Percentiles rank a stretch among this genome's conserved stretches.
Evolutionary conservation across 805 yeast genomes (phyloP).

Genomic region (Myxozyma mucilagina): DNA sequence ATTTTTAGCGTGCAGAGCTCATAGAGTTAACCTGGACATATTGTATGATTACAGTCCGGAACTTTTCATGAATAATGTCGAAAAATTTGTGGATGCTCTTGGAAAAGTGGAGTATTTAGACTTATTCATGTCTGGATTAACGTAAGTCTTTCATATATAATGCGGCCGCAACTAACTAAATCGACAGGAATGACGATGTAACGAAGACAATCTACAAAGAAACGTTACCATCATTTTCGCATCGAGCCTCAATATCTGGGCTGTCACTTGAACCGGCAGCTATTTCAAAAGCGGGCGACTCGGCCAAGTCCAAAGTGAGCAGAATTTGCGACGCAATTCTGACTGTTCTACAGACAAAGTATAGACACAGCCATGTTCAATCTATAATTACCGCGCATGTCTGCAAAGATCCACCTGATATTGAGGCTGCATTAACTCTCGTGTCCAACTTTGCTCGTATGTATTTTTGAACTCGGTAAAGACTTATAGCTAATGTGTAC

Average conservation of each 20-base stretch:
- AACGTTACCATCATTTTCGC: constrained; percentile 46
- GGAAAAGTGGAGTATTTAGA: constrained; percentile 76
- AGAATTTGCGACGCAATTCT: constrained; percentile 72
- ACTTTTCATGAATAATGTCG: constrained; percentile 62
- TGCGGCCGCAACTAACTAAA: neutral
- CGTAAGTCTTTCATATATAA: constrained; percentile 3
- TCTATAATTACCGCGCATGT: constrained; percentile 88
- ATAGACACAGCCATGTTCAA: constrained; percentile 62
- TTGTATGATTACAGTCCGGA: constrained; percentile 83
- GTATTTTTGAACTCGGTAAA: constrained; percentile 46
- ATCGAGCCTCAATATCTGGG: constrained; percentile 12
- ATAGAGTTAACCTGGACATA: constrained; percentile 87
- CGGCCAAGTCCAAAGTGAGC: constrained; percentile 55
- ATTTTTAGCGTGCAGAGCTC: constrained; percentile 79
- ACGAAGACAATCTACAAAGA: constrained; percentile 78
- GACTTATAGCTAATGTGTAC: neutral
- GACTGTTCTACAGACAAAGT: constrained; percentile 51
- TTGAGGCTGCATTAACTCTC: constrained; percentile 67
- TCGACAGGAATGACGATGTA: constrained; percentile 73
- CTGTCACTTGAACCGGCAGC: neutral
- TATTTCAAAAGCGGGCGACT: neutral
- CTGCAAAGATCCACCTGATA: constrained; percentile 84
- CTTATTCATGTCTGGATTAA: constrained; percentile 77
- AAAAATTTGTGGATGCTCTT: constrained; percentile 67
- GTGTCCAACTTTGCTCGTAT: constrained; percentile 41